A percentile compares a stretch with the other conserved stretches of the same genome.
phyloP scores from a whole-genome alignment of 129 eudicot species.

The Dittrichia graveolens region DNA sequence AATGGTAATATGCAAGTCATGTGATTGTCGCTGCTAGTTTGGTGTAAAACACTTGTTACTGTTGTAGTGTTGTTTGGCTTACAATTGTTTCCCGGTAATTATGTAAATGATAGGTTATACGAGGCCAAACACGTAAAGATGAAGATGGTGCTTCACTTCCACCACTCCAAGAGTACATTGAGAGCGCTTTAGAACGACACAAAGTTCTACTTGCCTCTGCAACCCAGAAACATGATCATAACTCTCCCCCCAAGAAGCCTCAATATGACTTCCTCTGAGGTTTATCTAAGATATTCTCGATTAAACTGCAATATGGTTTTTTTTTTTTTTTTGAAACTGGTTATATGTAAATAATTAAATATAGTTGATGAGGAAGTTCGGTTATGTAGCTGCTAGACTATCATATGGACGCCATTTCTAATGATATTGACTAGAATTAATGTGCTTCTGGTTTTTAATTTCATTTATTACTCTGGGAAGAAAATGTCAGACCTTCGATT shows the following conservation, averaged over 20 bases:
- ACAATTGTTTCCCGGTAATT: neutral
- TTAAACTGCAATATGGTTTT: too few relatives aligned
- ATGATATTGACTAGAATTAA: too few relatives aligned
- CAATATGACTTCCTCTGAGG: constrained; percentile 47
- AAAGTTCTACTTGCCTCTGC: constrained; percentile 45
- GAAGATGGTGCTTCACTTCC: constrained; percentile 65
- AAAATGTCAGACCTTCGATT: neutral
- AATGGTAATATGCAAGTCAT: too few relatives aligned
- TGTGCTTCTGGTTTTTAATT: neutral
- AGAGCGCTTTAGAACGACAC: constrained; percentile 61
- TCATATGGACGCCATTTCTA: too few relatives aligned
- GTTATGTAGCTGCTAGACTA: neutral
- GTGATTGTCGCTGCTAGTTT: neutral
- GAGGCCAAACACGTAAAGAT: constrained; percentile 62
- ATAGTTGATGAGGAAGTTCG: neutral
- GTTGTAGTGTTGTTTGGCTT: neutral
- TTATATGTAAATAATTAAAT: neutral
- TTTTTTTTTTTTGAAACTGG: neutral
- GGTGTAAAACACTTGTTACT: neutral
- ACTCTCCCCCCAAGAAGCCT: constrained; percentile 40
- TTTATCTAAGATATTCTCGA: neutral
- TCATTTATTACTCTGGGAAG: neutral
- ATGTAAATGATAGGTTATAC: constrained; percentile 60
- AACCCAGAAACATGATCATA: constrained; percentile 33
- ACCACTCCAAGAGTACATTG: constrained; percentile 72